phyloP scores from a whole-genome alignment of 495 filamentous ascomycete species.

The Neurospora sp. region DNA sequence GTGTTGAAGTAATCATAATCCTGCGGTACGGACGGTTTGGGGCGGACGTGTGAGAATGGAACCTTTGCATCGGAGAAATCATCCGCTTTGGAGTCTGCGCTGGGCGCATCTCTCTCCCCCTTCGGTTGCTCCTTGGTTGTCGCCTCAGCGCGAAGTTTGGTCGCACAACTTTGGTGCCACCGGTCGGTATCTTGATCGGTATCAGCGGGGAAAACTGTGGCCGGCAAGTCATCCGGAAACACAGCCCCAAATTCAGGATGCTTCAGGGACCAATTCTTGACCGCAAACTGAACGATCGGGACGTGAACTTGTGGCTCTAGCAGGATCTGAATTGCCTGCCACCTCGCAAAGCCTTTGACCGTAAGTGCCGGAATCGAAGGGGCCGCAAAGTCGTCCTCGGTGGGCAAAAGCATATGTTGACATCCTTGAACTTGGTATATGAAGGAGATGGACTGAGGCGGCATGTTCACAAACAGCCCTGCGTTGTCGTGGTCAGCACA shows the following conservation, averaged over 20 bases:
- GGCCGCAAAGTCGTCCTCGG: slow-evolving; percentile 56
- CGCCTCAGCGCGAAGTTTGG: slow-evolving; percentile 39
- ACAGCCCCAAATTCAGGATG: slow-evolving; percentile 58
- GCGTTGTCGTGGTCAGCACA: slow-evolving; percentile 1
- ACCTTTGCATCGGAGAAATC: slow-evolving; percentile 10
- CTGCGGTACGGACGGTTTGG: slow-evolving; percentile 7
- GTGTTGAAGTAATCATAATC: slow-evolving; percentile 17
- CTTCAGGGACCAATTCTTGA: slow-evolving; percentile 61
- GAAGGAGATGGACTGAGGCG: slow-evolving; percentile 63
- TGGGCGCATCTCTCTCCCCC: not conserved
- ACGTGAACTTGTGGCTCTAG: slow-evolving; percentile 84
- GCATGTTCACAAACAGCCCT: slow-evolving; percentile 71
- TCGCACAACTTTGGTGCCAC: slow-evolving; percentile 71
- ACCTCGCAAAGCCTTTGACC: slow-evolving; percentile 73
- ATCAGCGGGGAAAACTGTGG: slow-evolving; percentile 59
- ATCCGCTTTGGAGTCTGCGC: not conserved
- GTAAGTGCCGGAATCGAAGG: slow-evolving; percentile 78
- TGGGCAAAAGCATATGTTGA: slow-evolving; percentile 61
- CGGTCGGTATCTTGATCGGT: slow-evolving; percentile 67
- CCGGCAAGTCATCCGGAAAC: slow-evolving; percentile 71
- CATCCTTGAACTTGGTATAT: slow-evolving; percentile 90
- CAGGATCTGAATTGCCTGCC: slow-evolving; percentile 88
- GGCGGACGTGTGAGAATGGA: slow-evolving; percentile 14
- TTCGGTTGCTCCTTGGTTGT: slow-evolving; percentile 25
- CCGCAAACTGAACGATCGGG: slow-evolving; percentile 70